A percentile compares a stretch with the other conserved stretches of the same genome.
These are phyloP conservation scores for Chlamydomonas sp. DNA, from an alignment of 139 green algal species.

Conservation along the genomic window DNA sequence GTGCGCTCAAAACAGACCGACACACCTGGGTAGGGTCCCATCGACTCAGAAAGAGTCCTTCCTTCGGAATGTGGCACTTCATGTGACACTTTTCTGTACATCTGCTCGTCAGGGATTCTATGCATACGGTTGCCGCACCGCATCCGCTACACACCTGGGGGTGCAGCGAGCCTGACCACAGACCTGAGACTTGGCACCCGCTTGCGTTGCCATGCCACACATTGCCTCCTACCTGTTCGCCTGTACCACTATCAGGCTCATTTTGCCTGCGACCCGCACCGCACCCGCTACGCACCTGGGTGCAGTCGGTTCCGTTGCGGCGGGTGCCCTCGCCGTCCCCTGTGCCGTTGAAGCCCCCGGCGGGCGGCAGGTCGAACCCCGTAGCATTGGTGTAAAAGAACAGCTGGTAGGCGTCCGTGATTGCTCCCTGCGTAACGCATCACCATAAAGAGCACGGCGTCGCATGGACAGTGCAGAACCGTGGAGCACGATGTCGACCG, in stretches of 20 bases:
- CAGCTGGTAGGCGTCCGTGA: constrained; percentile 47
- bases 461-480: neutral
- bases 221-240: too few relatives aligned
- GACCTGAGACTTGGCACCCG: too few relatives aligned
- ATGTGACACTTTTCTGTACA: too few relatives aligned
- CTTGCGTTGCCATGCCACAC: too few relatives aligned
- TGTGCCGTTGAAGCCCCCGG: constrained; percentile 46
- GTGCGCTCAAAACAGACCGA: too few relatives aligned
- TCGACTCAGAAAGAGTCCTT: too few relatives aligned
- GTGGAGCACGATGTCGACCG: neutral
- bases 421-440: constrained; percentile 43
- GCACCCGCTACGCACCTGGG: neutral
- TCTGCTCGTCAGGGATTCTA: too few relatives aligned
- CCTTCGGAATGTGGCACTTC: too few relatives aligned
- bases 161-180: too few relatives aligned
- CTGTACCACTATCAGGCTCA: too few relatives aligned
- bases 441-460: neutral
- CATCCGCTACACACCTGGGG: neutral
- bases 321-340: constrained; percentile 30
- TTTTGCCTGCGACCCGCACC: neutral
- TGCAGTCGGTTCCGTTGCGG: constrained; percentile 12
- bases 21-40: too few relatives aligned
- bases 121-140: too few relatives aligned
- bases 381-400: constrained; percentile 76
- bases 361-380: constrained; percentile 26